Conservation (phyloP, 805 yeast genomes). For the Candida insectalens region DNA sequence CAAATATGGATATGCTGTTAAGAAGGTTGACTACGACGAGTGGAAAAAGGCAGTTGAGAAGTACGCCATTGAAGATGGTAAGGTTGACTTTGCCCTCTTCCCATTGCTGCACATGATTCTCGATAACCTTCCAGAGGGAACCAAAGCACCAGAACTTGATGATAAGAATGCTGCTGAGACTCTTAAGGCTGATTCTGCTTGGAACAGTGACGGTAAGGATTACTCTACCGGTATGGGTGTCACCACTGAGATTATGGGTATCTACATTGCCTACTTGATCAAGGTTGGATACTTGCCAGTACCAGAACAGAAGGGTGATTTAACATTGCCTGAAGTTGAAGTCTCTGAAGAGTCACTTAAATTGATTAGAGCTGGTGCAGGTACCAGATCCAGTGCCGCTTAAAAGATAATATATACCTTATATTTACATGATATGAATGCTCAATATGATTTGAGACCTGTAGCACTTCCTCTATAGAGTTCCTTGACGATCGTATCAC, state of each 20-base stretch:
- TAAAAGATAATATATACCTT: neutral
- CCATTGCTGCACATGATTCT: conserved; percentile 92
- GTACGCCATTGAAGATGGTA: conserved; percentile 62
- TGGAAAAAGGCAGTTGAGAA: conserved; percentile 77
- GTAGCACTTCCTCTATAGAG: conserved; percentile 39
- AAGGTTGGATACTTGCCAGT: conserved; percentile 70
- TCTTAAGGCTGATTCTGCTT: conserved; percentile 46
- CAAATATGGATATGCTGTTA: conserved; percentile 64
- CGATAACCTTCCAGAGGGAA: conserved; percentile 81
- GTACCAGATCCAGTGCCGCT: conserved; percentile 61
- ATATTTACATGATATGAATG: neutral
- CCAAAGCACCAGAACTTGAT: conserved; percentile 93
- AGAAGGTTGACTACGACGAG: conserved; percentile 52
- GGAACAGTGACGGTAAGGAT: conserved; percentile 46
- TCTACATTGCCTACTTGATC: conserved; percentile 71
- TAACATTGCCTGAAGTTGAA: conserved; percentile 44
- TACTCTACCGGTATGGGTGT: conserved; percentile 67
- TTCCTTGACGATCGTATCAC: conserved; percentile 42
- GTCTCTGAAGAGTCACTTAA: conserved; percentile 49
- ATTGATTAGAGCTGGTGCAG: conserved; percentile 56
- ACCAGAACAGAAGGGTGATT: conserved; percentile 37
- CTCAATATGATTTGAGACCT: neutral
- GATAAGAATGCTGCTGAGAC: conserved; percentile 74
- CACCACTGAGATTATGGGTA: conserved; percentile 53
- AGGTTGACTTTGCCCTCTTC: conserved; percentile 72